phyloP scores from a whole-genome alignment of 495 filamentous ascomycete species.

The Neurospora hispaniola region DNA sequence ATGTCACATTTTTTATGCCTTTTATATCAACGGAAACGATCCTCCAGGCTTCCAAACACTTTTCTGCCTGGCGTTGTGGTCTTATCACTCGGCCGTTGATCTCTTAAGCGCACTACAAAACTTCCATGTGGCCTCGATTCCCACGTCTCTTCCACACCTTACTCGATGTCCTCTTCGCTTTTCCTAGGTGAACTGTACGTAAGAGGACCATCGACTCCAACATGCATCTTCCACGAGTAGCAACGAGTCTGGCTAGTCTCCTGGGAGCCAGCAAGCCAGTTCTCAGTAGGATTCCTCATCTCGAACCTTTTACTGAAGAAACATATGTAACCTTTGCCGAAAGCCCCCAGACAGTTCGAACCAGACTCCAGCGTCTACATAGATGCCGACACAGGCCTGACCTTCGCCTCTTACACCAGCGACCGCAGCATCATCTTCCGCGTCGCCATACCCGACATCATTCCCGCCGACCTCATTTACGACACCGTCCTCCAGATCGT shows the following conservation, averaged over 20 bases:
- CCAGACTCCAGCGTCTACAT: constrained; percentile 24
- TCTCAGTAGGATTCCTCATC: background rate
- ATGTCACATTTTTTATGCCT: constrained; percentile 11
- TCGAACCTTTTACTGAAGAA: background rate
- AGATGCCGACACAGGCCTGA: constrained; percentile 32
- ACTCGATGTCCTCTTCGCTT: background rate
- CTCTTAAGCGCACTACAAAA: constrained; percentile 1
- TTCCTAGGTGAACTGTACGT: background rate
- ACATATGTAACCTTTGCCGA: background rate
- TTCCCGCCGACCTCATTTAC: constrained; percentile 22
- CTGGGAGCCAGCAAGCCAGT: constrained; percentile 16
- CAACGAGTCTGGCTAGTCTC: constrained; percentile 12
- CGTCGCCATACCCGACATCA: constrained; percentile 28
- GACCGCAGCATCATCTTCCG: constrained; percentile 27
- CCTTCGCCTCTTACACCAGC: constrained; percentile 29
- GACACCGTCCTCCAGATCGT: constrained; percentile 35
- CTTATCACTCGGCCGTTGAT: background rate
- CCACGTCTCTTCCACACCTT: background rate
- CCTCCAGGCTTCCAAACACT: background rate
- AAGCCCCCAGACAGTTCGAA: constrained; percentile 20
- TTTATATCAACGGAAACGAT: constrained; percentile 13
- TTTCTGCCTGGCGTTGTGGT: background rate
- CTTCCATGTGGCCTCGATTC: background rate
- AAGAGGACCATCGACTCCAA: background rate
- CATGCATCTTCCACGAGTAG: constrained; percentile 14